phyloP scores from a whole-genome alignment of 345 rosid genomes.

The Laguncularia racemosa region DNA sequence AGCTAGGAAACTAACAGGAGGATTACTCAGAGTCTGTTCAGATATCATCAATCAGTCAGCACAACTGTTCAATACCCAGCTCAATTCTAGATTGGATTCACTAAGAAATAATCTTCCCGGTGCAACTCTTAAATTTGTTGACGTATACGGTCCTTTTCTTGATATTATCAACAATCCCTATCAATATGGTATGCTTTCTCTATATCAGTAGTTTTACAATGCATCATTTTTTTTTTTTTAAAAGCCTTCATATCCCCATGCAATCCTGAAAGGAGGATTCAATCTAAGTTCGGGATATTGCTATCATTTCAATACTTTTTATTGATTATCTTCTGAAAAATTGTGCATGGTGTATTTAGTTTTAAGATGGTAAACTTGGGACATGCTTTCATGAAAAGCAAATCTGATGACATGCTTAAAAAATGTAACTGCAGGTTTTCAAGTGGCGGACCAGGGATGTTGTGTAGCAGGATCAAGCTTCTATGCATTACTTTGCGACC shows the following conservation, averaged over 20 bases:
- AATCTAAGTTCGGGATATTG: too few relatives aligned
- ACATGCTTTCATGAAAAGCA: too few relatives aligned
- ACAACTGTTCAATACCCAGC: constrained; percentile 31
- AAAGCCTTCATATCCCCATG: too few relatives aligned
- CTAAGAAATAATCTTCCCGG: constrained; percentile 16
- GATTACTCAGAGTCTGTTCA: constrained; percentile 18
- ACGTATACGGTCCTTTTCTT: constrained; percentile 47
- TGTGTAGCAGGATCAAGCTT: constrained; percentile 10
- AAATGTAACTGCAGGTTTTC: constrained; percentile 13
- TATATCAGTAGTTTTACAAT: neutral
- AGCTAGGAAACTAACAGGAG: constrained; percentile 26
- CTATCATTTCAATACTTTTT: too few relatives aligned
- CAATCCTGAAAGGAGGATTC: too few relatives aligned
- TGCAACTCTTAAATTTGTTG: constrained; percentile 30
- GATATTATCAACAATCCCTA: constrained; percentile 39
- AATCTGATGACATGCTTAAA: neutral
- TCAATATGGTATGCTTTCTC: constrained; percentile 35
- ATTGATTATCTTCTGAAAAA: too few relatives aligned
- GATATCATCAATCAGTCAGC: constrained; percentile 30
- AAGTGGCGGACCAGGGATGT: constrained; percentile 13
- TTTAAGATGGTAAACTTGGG: too few relatives aligned
- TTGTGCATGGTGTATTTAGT: too few relatives aligned
- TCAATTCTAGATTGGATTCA: constrained; percentile 20
- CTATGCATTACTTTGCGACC: constrained; percentile 8
- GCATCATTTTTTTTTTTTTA: neutral